Evolutionary conservation across 495 filamentous ascomycete species (phyloP), one percentile per base, ranked within the genome.

Genomic region (Talaromyces thailandensis): DNA sequence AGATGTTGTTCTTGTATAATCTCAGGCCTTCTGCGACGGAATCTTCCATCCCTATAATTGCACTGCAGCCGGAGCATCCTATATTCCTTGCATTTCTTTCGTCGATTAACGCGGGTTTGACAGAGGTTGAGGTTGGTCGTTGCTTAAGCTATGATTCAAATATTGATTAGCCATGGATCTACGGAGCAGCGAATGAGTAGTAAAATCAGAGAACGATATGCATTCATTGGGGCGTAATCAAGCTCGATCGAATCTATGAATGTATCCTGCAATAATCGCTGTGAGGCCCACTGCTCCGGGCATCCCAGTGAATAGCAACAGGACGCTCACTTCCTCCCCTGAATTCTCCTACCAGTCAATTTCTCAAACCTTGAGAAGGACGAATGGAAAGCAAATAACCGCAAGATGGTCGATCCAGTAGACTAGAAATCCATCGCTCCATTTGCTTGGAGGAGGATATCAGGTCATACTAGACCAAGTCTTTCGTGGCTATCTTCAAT

Each of bases 1-100:
- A 69, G 1, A 82, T 57, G 43, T 75, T 79, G 69, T 78, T 79
- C 67, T 86, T 81, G 69, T 81, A 79, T 4, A 86, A 69, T 62
- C 80, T 67, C 64, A 73, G 73, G 53, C 79, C 79, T 58, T 74
- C 70, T 32, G 72, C 70, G 29, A 70, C 62, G 6, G 66, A 66
- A 60, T 82, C 78, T 65, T 75, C 67, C 43, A 75, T 62, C 51
- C 84, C 84, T 29, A 86, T 63, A 12, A 73, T 66, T 8, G 68
- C 48, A 23, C 69, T 55, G 62, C 84, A 86, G 3, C 64, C 64
- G 28, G 62, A 40, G 61, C 83, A 85, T 6, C 64, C 60, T 6
- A 84, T 70, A 60, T 25, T 65, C 24, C n/a, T 57, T 35, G 55
- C 28, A 16, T 40, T 56, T 56, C 21, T 5, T 64, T n/a, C 55